A percentile compares a stretch with the other conserved stretches of the same genome.
phyloP scores from a whole-genome alignment of 805 yeast genomes.

The Ogataea degrootiae region DNA sequence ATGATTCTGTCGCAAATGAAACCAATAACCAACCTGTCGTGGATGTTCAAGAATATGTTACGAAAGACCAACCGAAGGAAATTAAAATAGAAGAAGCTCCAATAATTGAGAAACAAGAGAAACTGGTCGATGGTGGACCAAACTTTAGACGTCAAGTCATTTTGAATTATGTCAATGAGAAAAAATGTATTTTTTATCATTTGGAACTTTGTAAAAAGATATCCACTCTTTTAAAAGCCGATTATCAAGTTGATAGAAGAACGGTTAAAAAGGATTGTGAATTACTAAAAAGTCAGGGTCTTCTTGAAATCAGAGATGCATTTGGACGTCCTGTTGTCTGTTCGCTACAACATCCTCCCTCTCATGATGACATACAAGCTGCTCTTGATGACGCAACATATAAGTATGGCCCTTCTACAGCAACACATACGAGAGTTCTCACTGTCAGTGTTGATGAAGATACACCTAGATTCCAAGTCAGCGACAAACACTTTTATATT shows the following conservation, averaged over 20 bases:
- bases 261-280: constrained; percentile 46
- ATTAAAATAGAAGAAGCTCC: neutral
- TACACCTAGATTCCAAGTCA: constrained; percentile 13
- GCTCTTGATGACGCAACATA: neutral
- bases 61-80: neutral
- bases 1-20: too few relatives aligned
- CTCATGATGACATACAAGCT: constrained; percentile 7
- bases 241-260: constrained; percentile 43
- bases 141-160: constrained; percentile 23
- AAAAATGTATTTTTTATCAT: constrained; percentile 45
- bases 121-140: constrained; percentile 25
- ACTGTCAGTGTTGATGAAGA: neutral
- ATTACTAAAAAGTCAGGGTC: constrained; percentile 29
- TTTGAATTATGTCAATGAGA: constrained; percentile 35
- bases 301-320: constrained; percentile 9
- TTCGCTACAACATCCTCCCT: constrained; percentile 11
- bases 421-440: too few relatives aligned
- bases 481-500: constrained; percentile 17
- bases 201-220: constrained; percentile 35
- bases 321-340: constrained; percentile 6
- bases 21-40: too few relatives aligned
- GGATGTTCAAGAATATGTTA: too few relatives aligned
- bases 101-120: neutral
- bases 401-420: too few relatives aligned
- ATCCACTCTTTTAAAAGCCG: constrained; percentile 37